Evolutionary conservation across 164 flowering plant species (phyloP).

Genomic region (Stephania cephalantha): DNA sequence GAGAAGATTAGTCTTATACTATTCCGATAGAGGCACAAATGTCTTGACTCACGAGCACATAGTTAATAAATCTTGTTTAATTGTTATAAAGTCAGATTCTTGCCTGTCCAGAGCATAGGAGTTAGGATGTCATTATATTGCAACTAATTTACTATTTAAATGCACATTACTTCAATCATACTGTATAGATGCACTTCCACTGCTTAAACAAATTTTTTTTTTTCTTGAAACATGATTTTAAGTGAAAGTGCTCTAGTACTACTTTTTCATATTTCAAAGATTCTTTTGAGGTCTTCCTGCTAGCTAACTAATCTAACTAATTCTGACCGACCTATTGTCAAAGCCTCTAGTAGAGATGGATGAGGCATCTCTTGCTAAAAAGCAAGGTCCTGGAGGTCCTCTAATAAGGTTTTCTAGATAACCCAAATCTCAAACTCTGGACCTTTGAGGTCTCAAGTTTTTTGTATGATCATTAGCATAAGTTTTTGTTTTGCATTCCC

Average conservation of each 20-base stretch:
- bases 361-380: too few relatives aligned
- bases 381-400: too few relatives aligned
- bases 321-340: too few relatives aligned
- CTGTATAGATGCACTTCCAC: background rate
- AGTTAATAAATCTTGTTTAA: background rate
- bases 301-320: too few relatives aligned
- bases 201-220: background rate
- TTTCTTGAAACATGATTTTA: background rate
- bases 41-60: background rate
- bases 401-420: too few relatives aligned
- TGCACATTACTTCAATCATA: background rate
- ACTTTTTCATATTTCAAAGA: background rate
- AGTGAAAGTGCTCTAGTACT: background rate
- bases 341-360: too few relatives aligned
- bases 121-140: conserved; percentile 2
- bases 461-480: too few relatives aligned
- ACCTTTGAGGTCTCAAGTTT: too few relatives aligned
- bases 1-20: too few relatives aligned
- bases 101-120: background rate
- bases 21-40: too few relatives aligned
- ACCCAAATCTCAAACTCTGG: too few relatives aligned
- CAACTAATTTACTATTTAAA: background rate
- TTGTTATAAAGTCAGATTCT: background rate
- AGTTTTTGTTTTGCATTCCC: too few relatives aligned
- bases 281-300: background rate